A percentile compares a stretch with the other conserved stretches of the same genome.
phyloP scores from a whole-genome alignment of 2,329 filamentous ascomycete genomes.

The Aspergillus floridensis region DNA sequence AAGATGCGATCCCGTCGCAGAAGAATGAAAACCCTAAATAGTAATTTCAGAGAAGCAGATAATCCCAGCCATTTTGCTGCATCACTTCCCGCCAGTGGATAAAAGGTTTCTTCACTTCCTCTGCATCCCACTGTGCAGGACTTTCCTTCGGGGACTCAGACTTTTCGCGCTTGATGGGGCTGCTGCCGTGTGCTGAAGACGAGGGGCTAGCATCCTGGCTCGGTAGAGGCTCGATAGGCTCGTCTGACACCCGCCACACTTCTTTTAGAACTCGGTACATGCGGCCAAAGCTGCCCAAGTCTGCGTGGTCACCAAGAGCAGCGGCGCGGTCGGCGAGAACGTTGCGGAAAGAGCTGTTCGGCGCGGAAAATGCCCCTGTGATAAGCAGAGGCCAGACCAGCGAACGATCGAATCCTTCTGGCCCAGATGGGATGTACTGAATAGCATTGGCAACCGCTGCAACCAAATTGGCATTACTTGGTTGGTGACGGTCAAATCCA shows the following conservation, averaged over 20 bases:
- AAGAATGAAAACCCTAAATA: slow-evolving; percentile 1
- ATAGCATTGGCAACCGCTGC: slow-evolving; percentile 74
- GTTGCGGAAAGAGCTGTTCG: slow-evolving; percentile 69
- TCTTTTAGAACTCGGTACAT: slow-evolving; percentile 75
- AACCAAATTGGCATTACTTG: slow-evolving; percentile 72
- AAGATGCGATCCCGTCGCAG: slow-evolving; percentile 17
- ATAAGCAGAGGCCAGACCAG: slow-evolving; percentile 92
- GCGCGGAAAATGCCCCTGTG: slow-evolving; percentile 72
- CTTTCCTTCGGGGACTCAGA: slow-evolving; percentile 18
- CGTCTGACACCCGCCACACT: slow-evolving; percentile 75
- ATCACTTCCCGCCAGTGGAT: slow-evolving; percentile 95
- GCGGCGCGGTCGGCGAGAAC: slow-evolving; percentile 74
- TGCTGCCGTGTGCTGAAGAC: slow-evolving; percentile 6
- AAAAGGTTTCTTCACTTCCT: slow-evolving; percentile 51
- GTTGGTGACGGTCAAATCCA: slow-evolving; percentile 73
- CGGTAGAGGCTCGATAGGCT: slow-evolving; percentile 34
- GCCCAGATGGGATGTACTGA: slow-evolving; percentile 76
- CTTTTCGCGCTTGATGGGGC: slow-evolving; percentile 21
- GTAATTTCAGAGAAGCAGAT: slow-evolving; percentile 72
- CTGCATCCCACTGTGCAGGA: slow-evolving; percentile 11
- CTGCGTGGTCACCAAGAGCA: slow-evolving; percentile 71
- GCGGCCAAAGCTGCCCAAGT: slow-evolving; percentile 81
- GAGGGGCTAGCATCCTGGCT: slow-evolving; percentile 12
- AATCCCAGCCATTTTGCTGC: slow-evolving; percentile 87
- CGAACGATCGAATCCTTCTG: slow-evolving; percentile 80